A percentile compares a stretch with the other conserved stretches of the same genome.
These are phyloP conservation scores for Syzygium aromaticum DNA, from an alignment of 345 rosid genomes.

Conservation along the genomic window DNA sequence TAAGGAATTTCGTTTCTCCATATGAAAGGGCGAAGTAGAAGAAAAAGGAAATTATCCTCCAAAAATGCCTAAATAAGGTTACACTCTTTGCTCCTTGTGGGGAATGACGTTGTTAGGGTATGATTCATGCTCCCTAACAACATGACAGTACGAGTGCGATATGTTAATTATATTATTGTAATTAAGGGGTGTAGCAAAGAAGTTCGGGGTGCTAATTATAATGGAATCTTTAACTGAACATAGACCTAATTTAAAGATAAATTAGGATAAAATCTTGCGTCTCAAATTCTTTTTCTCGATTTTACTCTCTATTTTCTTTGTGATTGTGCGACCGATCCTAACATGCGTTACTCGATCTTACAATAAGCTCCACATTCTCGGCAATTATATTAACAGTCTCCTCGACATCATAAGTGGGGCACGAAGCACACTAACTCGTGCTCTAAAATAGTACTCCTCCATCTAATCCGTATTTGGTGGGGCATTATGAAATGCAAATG, in stretches of 20 bases:
- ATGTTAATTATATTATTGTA: too few relatives aligned
- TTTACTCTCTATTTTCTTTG: too few relatives aligned
- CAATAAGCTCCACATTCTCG: neutral
- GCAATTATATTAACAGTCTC: neutral
- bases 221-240: too few relatives aligned
- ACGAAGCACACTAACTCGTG: neutral
- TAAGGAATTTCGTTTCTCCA: neutral
- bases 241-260: too few relatives aligned
- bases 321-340: too few relatives aligned
- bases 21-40: neutral
- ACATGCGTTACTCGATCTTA: neutral
- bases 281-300: too few relatives aligned
- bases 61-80: neutral
- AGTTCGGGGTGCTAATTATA: too few relatives aligned
- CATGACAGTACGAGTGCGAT: too few relatives aligned
- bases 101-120: too few relatives aligned
- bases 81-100: neutral
- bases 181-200: too few relatives aligned
- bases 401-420: neutral
- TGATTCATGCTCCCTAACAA: too few relatives aligned
- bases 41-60: neutral
- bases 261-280: too few relatives aligned
- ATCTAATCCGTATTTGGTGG: neutral
- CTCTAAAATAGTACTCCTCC: neutral
- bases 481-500: neutral